These are phyloP conservation scores for Lotus japonicus DNA, from an alignment of 306 rosid species.

Conservation along the genomic window DNA sequence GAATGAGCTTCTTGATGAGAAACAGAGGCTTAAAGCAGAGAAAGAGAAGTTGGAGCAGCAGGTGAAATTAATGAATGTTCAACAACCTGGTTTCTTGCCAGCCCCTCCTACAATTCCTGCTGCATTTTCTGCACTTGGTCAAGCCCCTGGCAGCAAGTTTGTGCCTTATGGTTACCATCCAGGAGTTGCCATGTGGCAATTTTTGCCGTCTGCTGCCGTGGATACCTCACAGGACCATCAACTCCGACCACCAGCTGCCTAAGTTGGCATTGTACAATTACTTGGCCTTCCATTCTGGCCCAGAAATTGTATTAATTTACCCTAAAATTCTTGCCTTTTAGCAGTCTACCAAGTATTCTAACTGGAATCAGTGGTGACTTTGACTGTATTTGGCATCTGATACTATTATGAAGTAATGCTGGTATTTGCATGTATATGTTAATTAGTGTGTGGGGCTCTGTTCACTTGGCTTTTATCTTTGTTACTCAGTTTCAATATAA, in stretches of 20 bases:
- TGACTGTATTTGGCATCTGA: constrained; percentile 37
- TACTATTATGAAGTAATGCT: constrained; percentile 46
- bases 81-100: constrained; percentile 75
- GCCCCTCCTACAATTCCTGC: constrained; percentile 74
- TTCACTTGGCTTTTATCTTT: neutral
- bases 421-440: constrained; percentile 60
- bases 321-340: constrained; percentile 26
- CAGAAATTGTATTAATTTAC: constrained; percentile 32
- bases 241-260: constrained; percentile 96
- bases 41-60: constrained; percentile 88
- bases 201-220: constrained; percentile 91
- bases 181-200: constrained; percentile 97
- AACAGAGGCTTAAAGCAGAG: constrained; percentile 85
- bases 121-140: constrained; percentile 81
- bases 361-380: constrained; percentile 28
- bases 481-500: neutral
- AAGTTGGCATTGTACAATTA: constrained; percentile 37
- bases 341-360: constrained; percentile 33
- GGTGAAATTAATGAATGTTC: constrained; percentile 62
- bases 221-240: constrained; percentile 98
- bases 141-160: constrained; percentile 81
- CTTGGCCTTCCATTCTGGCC: constrained; percentile 39
- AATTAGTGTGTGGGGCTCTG: constrained; percentile 40
- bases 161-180: constrained; percentile 89
- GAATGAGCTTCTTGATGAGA: constrained; percentile 91